Conservation (phyloP, 2,329 filamentous ascomycete genomes). For the Trichoderma sp. region DNA sequence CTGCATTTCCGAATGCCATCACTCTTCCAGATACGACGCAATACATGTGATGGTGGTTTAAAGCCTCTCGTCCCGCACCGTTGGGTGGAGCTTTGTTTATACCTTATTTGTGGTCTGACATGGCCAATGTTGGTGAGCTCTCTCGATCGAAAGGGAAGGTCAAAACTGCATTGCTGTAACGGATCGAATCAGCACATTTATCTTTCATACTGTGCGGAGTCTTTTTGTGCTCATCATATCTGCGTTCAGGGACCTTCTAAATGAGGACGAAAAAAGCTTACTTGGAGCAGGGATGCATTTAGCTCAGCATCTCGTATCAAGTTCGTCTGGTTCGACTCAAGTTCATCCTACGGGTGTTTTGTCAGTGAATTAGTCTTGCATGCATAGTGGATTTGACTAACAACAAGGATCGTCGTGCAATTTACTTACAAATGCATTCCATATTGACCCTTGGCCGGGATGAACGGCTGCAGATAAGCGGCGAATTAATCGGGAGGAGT, state of each 20-base stretch:
- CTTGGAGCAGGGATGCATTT: background rate
- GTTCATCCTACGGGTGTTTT: background rate
- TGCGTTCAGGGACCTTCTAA: background rate
- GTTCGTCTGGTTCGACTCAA: background rate
- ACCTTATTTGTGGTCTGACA: background rate
- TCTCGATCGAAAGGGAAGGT: conserved; percentile 7
- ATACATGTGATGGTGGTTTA: background rate
- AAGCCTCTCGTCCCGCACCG: no score
- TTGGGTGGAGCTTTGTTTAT: background rate
- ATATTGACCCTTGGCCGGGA: background rate
- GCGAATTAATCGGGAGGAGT: background rate
- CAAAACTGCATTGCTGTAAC: background rate
- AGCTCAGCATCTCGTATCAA: background rate
- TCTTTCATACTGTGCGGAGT: background rate
- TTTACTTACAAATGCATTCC: background rate
- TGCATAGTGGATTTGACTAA: background rate
- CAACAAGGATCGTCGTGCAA: background rate
- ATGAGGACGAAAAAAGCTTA: background rate
- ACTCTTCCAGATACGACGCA: background rate
- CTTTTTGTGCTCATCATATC: background rate
- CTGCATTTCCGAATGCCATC: background rate
- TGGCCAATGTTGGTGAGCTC: background rate
- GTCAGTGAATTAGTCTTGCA: background rate
- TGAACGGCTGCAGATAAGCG: background rate
- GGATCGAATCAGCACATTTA: background rate